Percentiles rank a stretch among this genome's conserved stretches.
These are phyloP conservation scores for Ophidiomyces ophidiicola DNA, from an alignment of 2,329 filamentous ascomycete genomes.

Conservation along the genomic window DNA sequence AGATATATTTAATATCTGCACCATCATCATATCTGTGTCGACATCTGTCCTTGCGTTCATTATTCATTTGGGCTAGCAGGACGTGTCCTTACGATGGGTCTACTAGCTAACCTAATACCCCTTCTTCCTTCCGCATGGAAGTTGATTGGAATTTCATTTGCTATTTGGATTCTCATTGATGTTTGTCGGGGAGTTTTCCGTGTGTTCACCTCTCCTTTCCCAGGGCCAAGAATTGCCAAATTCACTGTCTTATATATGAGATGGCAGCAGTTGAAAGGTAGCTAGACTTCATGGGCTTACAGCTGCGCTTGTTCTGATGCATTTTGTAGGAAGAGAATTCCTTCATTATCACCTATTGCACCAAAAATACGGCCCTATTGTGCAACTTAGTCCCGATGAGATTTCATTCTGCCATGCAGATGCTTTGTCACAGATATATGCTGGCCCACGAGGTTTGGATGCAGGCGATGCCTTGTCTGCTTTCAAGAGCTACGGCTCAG, in stretches of 20 bases:
- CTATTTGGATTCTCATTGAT: constrained; percentile 4
- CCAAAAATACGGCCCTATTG: constrained; percentile 15
- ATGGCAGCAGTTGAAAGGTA: constrained; percentile 13
- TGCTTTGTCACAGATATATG: constrained; percentile 15
- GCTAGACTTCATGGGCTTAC: not conserved
- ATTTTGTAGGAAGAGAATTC: not conserved
- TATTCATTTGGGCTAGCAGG: too few species aligned
- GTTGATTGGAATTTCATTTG: not conserved
- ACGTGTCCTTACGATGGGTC: constrained; percentile 1
- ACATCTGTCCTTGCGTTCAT: too few species aligned
- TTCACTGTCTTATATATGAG: constrained; percentile 14
- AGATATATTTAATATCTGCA: too few species aligned
- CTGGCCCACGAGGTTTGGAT: constrained; percentile 14
- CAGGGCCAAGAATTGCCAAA: constrained; percentile 16
- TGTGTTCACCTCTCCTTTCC: constrained; percentile 13
- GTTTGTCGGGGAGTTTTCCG: constrained; percentile 1
- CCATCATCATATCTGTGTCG: too few species aligned
- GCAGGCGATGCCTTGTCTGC: constrained; percentile 6
- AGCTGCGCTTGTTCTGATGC: not conserved
- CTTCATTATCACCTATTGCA: constrained; percentile 8
- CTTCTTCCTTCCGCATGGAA: constrained; percentile 3
- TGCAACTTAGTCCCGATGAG: constrained; percentile 12
- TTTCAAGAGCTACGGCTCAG: constrained; percentile 15
- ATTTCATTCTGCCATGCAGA: constrained; percentile 16
- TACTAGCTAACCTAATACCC: not conserved